Conservation (phyloP, 2,329 filamentous ascomycete genomes). For the Pyrenochaeta sp. region DNA sequence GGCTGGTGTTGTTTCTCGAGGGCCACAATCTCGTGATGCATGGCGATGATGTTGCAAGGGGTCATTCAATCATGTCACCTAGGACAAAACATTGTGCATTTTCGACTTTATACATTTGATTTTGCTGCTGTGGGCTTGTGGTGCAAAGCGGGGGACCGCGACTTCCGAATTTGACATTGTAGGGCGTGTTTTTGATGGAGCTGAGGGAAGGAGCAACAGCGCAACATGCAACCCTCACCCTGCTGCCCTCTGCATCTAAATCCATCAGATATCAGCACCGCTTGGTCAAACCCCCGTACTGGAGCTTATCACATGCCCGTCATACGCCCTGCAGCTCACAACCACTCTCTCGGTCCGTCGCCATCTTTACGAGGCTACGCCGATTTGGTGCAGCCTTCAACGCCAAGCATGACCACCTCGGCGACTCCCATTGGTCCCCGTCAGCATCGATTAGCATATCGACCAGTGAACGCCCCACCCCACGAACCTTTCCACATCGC, state of each 20-base stretch:
- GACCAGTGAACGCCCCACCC: constrained; percentile 19
- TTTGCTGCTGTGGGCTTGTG: background rate
- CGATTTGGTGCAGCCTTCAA: constrained; percentile 9
- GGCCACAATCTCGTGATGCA: constrained; percentile 57
- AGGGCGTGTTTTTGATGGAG: constrained; percentile 8
- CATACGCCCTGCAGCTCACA: constrained; percentile 11
- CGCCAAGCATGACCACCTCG: constrained; percentile 17
- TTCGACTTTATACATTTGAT: background rate
- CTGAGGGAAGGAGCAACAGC: background rate
- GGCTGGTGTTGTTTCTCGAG: constrained; percentile 56
- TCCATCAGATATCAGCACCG: background rate
- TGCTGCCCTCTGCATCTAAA: background rate
- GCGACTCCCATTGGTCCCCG: constrained; percentile 24
- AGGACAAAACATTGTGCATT: background rate
- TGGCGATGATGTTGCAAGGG: constrained; percentile 21
- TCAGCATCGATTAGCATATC: background rate
- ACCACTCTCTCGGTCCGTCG: constrained; percentile 12
- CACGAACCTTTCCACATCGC: background rate
- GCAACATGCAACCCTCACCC: background rate
- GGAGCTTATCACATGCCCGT: constrained; percentile 2
- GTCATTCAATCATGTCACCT: background rate
- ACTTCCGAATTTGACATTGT: constrained; percentile 8
- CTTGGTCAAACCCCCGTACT: no score
- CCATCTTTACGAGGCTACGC: constrained; percentile 11
- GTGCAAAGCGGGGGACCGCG: background rate